Evolutionary conservation across 1,284 basidiomycete species (phyloP).

Genomic region (Inonotus obliquus): DNA sequence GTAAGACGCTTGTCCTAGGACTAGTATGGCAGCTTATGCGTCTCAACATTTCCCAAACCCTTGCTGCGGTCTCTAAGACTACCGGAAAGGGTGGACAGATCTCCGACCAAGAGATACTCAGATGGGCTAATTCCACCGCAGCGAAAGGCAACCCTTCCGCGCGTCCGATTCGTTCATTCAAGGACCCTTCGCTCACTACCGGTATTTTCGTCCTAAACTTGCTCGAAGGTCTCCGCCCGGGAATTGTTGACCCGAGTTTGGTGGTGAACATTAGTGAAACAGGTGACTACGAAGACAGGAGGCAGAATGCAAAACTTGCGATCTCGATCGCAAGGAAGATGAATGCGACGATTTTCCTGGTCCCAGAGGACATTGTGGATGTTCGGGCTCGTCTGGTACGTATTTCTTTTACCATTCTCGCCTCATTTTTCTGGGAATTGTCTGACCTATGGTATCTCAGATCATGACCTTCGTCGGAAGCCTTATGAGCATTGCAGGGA

Average conservation of each 20-base stretch:
- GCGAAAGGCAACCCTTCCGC: conserved; percentile 67
- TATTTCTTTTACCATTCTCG: conserved; percentile 18
- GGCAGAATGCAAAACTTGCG: conserved; percentile 93
- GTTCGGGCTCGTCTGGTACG: conserved; percentile 77
- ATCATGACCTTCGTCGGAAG: conserved; percentile 53
- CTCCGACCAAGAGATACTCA: conserved; percentile 90
- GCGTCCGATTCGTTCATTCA: conserved; percentile 84
- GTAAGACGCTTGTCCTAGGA: conserved; percentile 88
- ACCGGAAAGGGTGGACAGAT: conserved; percentile 69
- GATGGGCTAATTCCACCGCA: conserved; percentile 92
- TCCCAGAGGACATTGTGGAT: conserved; percentile 95
- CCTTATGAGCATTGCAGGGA: conserved; percentile 30
- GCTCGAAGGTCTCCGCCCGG: conserved; percentile 86
- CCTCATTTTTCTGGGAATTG: background rate
- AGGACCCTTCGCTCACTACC: conserved; percentile 87
- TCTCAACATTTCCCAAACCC: conserved; percentile 90
- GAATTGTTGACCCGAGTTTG: conserved; percentile 90
- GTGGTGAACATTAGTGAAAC: conserved; percentile 60
- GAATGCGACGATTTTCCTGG: conserved; percentile 95
- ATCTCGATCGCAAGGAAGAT: conserved; percentile 98
- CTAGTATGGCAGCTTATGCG: conserved; percentile 98
- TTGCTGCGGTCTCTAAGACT: conserved; percentile 72
- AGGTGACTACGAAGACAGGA: conserved; percentile 84
- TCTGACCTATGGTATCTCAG: conserved; percentile 17
- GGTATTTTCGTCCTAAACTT: conserved; percentile 94